phyloP scores from a whole-genome alignment of 2,329 filamentous ascomycete species.

The Scedosporium apiospermum region DNA sequence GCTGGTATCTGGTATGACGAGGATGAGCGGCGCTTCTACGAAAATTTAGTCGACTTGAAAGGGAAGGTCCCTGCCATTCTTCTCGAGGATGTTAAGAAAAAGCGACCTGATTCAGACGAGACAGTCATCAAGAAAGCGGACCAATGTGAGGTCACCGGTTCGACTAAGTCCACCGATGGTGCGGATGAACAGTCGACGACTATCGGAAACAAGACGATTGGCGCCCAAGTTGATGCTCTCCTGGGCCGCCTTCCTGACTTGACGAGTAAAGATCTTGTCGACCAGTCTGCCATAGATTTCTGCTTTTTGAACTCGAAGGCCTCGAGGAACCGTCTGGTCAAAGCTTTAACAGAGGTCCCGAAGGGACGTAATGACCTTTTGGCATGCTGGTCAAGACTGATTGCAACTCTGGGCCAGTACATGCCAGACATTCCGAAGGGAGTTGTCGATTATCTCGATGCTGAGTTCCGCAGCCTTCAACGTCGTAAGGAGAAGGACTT shows the following conservation, averaged over 20 bases:
- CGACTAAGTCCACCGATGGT: conserved; percentile 41
- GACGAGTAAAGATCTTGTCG: conserved; percentile 82
- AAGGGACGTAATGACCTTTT: conserved; percentile 88
- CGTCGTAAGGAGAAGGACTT: conserved; percentile 97
- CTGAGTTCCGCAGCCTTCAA: conserved; percentile 93
- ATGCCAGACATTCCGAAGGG: conserved; percentile 91
- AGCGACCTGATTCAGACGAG: conserved; percentile 75
- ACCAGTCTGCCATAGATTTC: conserved; percentile 90
- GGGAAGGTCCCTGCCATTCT: conserved; percentile 92
- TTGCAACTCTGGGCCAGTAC: conserved; percentile 87
- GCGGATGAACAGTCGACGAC: conserved; percentile 81
- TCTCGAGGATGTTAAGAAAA: conserved; percentile 90
- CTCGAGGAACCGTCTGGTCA: conserved; percentile 86
- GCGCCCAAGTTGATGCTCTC: conserved; percentile 89
- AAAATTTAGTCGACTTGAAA: conserved; percentile 89
- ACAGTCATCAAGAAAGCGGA: conserved; percentile 69
- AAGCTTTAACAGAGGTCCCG: conserved; percentile 86
- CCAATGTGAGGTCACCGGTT: conserved; percentile 35
- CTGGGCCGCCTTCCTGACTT: conserved; percentile 82
- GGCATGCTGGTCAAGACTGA: conserved; percentile 82
- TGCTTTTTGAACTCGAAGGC: conserved; percentile 98
- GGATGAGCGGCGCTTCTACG: conserved; percentile 94
- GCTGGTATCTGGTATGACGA: conserved; percentile 98
- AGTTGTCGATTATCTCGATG: conserved; percentile 83
- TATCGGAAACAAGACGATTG: conserved; percentile 95